Base-by-base conservation (phyloP, 2,329 filamentous ascomycete species). In the Onygenales sp. region DNA sequence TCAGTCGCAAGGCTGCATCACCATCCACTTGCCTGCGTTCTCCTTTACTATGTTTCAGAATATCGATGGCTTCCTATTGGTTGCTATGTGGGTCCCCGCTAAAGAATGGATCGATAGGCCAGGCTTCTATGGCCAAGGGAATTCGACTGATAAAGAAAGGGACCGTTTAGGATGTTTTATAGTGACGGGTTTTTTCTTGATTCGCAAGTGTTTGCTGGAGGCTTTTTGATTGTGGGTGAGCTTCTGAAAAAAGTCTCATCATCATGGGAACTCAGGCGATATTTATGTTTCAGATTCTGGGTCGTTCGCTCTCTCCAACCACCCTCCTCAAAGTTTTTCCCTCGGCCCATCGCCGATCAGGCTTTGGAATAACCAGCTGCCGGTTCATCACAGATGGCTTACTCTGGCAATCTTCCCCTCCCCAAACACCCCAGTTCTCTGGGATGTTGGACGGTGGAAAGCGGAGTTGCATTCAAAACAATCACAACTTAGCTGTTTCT, bases 271-370 rank as follows among this genome's bases (percentile, higher is more conserved):
- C 56, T 51, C 56, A 58, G 57, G 58, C 50, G 61, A 61, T 72
- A 71, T 72, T 72, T 72, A 71, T 72, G 68, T 67, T 67, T 66
- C 53, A 62, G 56, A 58, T 39, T 42, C 21, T 10, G 31, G 14
- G 14, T 61, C 56, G 56, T 34, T 43, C 27, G 46, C 55, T 60
- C 48, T 57, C 59, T 56, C 54, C 58, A 54, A 58, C 59, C 59
- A 10, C 7, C 46, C 31, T 52, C 50, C 8, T 36, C 42, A 13
- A 10, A 10, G 21, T 39, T n/a, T 10, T 27, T 39, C 39, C 31
- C 36, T 43, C 31, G 7, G 10, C 39, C 17, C 21, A 40, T 31
- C 13, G 47, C 47, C 13, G 47, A 71, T 72, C 71, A 71, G 71
- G 70, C 66, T 66, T 66, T 65, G 53, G 61, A 57, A 58, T 33